Percentiles rank a stretch among this genome's conserved stretches.
phyloP scores from a whole-genome alignment of 306 rosid species.

The Carpinus fangiana region DNA sequence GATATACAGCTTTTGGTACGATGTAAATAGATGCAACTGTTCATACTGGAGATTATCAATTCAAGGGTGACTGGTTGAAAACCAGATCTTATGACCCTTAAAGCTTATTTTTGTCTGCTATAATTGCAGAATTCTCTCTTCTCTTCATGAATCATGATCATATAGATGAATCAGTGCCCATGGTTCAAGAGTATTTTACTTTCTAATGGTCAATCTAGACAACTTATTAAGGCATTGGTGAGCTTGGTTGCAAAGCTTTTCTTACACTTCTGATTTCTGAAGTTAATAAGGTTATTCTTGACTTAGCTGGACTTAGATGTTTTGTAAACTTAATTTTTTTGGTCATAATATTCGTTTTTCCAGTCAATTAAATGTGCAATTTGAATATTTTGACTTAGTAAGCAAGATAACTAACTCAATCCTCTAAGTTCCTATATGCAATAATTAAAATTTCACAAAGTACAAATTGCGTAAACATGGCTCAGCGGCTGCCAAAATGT shows the following conservation, averaged over 20 bases:
- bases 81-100: not conserved
- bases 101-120: constrained; percentile 39
- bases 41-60: not conserved
- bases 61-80: not conserved
- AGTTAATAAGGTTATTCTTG: constrained; percentile 9
- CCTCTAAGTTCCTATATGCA: too few relatives aligned
- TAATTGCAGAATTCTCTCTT: constrained; percentile 50
- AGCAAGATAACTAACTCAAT: too few relatives aligned
- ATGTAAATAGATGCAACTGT: not conserved
- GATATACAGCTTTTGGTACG: not conserved
- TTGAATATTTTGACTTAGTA: too few relatives aligned
- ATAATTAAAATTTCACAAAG: too few relatives aligned
- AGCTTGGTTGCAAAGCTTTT: constrained; percentile 1
- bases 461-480: too few relatives aligned
- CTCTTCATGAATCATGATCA: constrained; percentile 47
- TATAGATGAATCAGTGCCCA: constrained; percentile 46
- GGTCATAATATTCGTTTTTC: not conserved
- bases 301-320: not conserved
- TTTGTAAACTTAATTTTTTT: not conserved
- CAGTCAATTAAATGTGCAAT: not conserved
- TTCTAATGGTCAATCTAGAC: constrained; percentile 26
- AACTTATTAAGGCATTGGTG: not conserved
- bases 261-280: constrained; percentile 21
- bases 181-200: constrained; percentile 41
- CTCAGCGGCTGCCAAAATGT: not conserved